Conservation (phyloP, 768 basidiomycete species). For the Tulasnella sp. region DNA sequence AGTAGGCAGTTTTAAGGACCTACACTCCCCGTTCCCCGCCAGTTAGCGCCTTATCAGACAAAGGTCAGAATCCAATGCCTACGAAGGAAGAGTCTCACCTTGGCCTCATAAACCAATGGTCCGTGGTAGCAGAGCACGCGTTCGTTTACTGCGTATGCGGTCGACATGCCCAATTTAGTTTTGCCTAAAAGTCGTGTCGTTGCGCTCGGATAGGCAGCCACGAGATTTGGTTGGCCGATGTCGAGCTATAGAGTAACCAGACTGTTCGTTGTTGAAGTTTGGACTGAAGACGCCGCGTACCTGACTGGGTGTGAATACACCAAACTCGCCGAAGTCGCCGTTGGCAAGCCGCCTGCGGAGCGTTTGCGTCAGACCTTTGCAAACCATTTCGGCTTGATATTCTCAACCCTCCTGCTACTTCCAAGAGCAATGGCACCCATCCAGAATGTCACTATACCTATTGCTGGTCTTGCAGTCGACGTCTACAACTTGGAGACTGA, state of each 20-base stretch:
- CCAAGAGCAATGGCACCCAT: background rate
- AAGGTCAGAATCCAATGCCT: background rate
- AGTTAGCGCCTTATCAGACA: background rate
- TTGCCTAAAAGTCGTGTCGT: background rate
- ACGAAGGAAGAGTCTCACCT: conserved; percentile 46
- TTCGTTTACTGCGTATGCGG: conserved; percentile 63
- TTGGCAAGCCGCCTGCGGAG: background rate
- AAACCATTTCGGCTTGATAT: too few species aligned
- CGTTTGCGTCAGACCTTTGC: too few species aligned
- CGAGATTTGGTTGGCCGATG: background rate
- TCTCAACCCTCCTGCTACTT: too few species aligned
- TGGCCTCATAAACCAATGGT: conserved; percentile 93
- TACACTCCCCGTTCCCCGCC: conserved; percentile 33
- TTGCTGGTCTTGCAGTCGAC: conserved; percentile 27
- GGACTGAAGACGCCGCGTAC: background rate
- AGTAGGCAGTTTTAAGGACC: conserved; percentile 69
- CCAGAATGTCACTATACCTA: background rate
- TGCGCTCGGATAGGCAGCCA: background rate
- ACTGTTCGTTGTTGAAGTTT: background rate
- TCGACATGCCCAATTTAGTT: background rate
- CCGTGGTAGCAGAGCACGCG: conserved; percentile 94
- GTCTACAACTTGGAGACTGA: background rate
- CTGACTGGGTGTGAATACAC: background rate
- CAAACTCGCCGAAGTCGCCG: background rate
- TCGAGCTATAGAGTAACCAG: background rate